A percentile compares a stretch with the other conserved stretches of the same genome.
Conservation (phyloP, 257 asterid genomes). For the Solanum sitiens region DNA sequence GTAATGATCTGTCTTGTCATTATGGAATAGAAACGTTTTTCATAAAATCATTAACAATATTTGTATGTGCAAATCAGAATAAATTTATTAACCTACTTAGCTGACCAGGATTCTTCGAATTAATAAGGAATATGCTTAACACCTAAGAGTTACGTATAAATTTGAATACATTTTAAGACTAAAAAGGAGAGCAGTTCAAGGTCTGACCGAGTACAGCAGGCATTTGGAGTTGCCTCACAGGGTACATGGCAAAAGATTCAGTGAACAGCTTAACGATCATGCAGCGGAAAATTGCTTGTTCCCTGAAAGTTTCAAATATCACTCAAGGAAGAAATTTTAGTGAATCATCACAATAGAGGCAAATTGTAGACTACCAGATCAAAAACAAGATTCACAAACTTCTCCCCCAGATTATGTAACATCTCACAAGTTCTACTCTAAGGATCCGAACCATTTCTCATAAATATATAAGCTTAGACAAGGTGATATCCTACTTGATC, state of each 20-base stretch:
- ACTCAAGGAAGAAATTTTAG: not conserved
- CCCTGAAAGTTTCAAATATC: constrained; percentile 38
- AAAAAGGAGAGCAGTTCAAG: not conserved
- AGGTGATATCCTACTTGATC: too few species aligned
- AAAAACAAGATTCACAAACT: too few species aligned
- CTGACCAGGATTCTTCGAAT: not conserved
- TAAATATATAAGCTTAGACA: too few species aligned
- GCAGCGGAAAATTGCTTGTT: constrained; percentile 59
- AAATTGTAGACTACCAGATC: too few species aligned
- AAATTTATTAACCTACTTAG: not conserved
- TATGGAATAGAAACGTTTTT: not conserved
- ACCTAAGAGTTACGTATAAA: not conserved
- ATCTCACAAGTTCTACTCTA: too few species aligned
- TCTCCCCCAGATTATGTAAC: too few species aligned
- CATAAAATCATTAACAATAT: not conserved
- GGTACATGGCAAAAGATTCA: constrained; percentile 75
- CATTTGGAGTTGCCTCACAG: constrained; percentile 69
- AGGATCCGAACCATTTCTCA: too few species aligned
- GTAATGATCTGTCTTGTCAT: too few species aligned
- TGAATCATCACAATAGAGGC: not conserved
- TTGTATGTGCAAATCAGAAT: not conserved
- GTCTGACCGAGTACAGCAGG: constrained; percentile 80
- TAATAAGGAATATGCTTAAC: not conserved
- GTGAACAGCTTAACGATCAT: constrained; percentile 75
- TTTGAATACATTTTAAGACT: not conserved